A percentile compares a stretch with the other conserved stretches of the same genome.
Conservation (phyloP, 495 filamentous ascomycete genomes). For the Paragyromitra xinjiangensis region DNA sequence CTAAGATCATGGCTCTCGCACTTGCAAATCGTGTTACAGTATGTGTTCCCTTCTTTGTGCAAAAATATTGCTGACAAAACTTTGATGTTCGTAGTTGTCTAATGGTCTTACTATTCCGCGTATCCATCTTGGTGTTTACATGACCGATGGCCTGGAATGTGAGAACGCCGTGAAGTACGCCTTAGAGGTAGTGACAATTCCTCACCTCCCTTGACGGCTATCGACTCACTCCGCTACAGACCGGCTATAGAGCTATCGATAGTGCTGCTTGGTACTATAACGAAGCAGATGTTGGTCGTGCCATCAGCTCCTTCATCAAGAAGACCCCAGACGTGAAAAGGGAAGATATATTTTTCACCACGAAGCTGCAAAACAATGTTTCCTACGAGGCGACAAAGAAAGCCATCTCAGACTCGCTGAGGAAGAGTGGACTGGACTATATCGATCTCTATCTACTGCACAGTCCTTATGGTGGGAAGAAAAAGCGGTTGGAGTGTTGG, state of each 20-base stretch:
- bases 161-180: constrained; percentile 38
- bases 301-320: constrained; percentile 65
- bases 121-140: constrained; percentile 74
- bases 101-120: constrained; percentile 70
- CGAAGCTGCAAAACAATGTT: constrained; percentile 69
- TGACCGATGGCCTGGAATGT: constrained; percentile 58
- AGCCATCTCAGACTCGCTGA: constrained; percentile 67
- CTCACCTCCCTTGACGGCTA: not conserved
- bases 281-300: constrained; percentile 67
- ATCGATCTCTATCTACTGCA: constrained; percentile 78
- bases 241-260: constrained; percentile 62
- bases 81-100: constrained; percentile 60
- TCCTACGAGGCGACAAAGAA: constrained; percentile 67
- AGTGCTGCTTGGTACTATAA: constrained; percentile 73
- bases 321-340: constrained; percentile 61
- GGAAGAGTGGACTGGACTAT: constrained; percentile 68
- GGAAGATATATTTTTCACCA: constrained; percentile 73
- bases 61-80: constrained; percentile 1
- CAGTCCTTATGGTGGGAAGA: constrained; percentile 70
- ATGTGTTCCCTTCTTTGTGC: not conserved
- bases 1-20: not conserved
- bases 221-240: constrained; percentile 38
- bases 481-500: constrained; percentile 70
- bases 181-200: constrained; percentile 24
- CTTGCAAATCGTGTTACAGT: constrained; percentile 18